Conservation (phyloP, 495 filamentous ascomycete genomes). For the Xanthoparmelia taractica region DNA sequence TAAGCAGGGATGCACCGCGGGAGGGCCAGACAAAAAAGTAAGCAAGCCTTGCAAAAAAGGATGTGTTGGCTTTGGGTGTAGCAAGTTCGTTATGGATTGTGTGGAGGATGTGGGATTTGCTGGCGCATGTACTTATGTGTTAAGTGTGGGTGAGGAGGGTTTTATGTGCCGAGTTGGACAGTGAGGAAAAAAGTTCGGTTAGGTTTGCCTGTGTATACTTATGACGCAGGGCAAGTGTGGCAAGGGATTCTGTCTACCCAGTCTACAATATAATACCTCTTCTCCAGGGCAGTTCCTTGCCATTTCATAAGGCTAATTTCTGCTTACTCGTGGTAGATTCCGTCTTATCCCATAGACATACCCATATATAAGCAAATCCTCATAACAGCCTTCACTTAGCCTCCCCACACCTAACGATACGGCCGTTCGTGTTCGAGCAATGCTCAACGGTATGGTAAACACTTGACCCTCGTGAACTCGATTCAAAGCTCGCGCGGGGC, state of each 20-base stretch:
- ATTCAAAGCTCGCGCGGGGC: background rate
- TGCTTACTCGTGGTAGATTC: too few species aligned
- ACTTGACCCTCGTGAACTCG: background rate
- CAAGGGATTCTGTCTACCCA: background rate
- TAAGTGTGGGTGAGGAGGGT: background rate
- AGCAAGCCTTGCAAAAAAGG: background rate
- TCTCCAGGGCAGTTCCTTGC: background rate
- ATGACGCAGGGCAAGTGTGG: background rate
- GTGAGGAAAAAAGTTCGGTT: background rate
- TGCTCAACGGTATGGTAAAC: background rate
- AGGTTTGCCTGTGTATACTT: background rate
- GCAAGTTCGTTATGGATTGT: background rate
- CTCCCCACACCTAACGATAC: too few species aligned
- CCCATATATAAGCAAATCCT: too few species aligned
- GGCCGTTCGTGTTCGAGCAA: background rate
- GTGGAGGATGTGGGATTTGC: too few species aligned
- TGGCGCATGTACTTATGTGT: too few species aligned
- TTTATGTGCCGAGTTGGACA: too few species aligned
- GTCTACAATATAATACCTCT: background rate
- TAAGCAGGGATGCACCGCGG: conserved; percentile 8
- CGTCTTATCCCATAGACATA: too few species aligned
- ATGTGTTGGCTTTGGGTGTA: background rate
- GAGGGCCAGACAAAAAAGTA: background rate
- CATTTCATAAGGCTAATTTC: too few species aligned
- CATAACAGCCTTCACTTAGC: too few species aligned